phyloP scores from a whole-genome alignment of 1,284 basidiomycete genomes.

The Trametes hirsuta region DNA sequence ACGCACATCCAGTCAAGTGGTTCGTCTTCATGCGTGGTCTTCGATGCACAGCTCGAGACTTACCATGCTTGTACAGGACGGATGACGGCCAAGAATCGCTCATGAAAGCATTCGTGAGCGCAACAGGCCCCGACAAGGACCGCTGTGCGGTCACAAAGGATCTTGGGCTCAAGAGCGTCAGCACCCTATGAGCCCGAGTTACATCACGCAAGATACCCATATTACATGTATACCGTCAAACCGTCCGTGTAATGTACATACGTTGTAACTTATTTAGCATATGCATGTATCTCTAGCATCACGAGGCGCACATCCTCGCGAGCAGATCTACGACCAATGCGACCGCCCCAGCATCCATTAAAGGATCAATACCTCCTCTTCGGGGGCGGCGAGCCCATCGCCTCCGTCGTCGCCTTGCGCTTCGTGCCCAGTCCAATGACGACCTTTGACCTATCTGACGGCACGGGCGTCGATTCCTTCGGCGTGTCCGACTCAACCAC shows the following conservation, averaged over 20 bases:
- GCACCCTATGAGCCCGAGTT: conserved; percentile 36
- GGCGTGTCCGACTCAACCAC: conserved; percentile 47
- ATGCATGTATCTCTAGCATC: conserved; percentile 15
- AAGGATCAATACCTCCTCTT: conserved; percentile 40
- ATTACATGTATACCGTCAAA: conserved; percentile 3
- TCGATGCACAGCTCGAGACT: background rate
- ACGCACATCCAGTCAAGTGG: conserved; percentile 82
- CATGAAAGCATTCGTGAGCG: conserved; percentile 71
- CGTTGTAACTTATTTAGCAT: conserved; percentile 9
- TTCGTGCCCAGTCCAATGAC: conserved; percentile 77
- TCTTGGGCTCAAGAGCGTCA: conserved; percentile 71
- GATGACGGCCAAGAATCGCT: conserved; percentile 83
- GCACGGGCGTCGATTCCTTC: conserved; percentile 50
- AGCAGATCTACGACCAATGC: background rate
- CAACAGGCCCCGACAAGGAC: conserved; percentile 70
- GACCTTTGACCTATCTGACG: conserved; percentile 69
- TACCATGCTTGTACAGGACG: conserved; percentile 48
- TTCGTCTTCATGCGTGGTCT: conserved; percentile 37
- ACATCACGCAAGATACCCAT: background rate
- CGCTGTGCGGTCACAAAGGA: conserved; percentile 72
- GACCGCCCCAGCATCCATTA: background rate
- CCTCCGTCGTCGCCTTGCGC: conserved; percentile 74
- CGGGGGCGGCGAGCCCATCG: conserved; percentile 46
- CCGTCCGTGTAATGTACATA: conserved; percentile 20
- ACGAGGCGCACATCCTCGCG: background rate